Conservation (phyloP, 352 stramenopile genomes). For the Pythium dissotocum region DNA sequence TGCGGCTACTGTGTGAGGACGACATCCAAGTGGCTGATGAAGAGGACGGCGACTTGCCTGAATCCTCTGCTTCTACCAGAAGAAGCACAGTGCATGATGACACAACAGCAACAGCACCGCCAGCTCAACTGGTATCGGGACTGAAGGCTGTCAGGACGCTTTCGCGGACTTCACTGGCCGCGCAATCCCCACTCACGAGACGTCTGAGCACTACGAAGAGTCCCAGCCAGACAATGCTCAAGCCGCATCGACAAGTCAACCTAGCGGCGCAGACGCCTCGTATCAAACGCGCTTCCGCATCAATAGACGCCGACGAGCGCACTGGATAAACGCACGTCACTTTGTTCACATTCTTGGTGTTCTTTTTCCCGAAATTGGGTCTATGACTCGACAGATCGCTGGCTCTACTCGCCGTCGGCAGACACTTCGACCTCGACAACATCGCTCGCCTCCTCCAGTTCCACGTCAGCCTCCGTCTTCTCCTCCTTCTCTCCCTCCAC, state of each 20-base stretch:
- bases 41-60: neutral
- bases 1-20: constrained; percentile 55
- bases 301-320: constrained; percentile 11
- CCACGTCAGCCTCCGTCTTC: constrained; percentile 21
- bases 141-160: neutral
- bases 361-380: neutral
- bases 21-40: constrained; percentile 50
- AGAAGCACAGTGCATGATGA: neutral
- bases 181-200: constrained; percentile 32
- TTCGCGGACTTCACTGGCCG: neutral
- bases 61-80: neutral
- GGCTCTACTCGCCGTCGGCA: constrained; percentile 10
- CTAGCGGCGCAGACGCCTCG: constrained; percentile 34
- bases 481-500: constrained; percentile 11
- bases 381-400: neutral
- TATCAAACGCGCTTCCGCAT: constrained; percentile 12
- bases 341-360: neutral
- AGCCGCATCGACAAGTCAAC: constrained; percentile 51
- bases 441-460: neutral
- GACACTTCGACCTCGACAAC: constrained; percentile 27
- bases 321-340: constrained; percentile 6
- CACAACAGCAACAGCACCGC: neutral
- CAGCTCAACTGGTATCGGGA: constrained; percentile 4
- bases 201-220: constrained; percentile 34
- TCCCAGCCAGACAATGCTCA: constrained; percentile 7